phyloP scores from a whole-genome alignment of 768 basidiomycete genomes.

The Lactifluus subvellereus region DNA sequence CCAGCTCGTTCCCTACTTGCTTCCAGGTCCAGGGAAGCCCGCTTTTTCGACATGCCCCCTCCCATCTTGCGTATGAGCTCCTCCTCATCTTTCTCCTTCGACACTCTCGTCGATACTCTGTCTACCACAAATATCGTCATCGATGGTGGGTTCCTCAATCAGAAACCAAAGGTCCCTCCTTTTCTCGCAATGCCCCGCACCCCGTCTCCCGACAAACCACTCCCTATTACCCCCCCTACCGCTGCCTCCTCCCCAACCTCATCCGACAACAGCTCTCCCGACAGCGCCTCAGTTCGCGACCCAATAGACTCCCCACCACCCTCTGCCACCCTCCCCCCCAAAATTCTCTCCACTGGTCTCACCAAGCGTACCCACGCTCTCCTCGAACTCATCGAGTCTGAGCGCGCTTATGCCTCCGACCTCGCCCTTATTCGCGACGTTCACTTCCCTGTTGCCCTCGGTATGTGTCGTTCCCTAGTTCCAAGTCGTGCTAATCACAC shows the following conservation, averaged over 20 bases:
- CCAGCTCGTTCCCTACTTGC: conserved; percentile 16
- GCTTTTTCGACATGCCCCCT: conserved; percentile 25
- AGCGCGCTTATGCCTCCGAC: conserved; percentile 80
- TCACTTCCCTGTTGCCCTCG: conserved; percentile 73
- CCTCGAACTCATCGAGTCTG: conserved; percentile 70
- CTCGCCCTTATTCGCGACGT: conserved; percentile 71
- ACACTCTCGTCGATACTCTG: conserved; percentile 19
- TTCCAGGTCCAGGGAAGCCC: not conserved
- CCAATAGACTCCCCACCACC: conserved; percentile 17
- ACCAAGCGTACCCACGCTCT: conserved; percentile 70
- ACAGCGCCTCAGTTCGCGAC: conserved; percentile 9
- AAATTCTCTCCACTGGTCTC: conserved; percentile 34
- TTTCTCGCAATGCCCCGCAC: conserved; percentile 20
- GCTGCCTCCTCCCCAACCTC: conserved; percentile 21
- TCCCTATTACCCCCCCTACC: conserved; percentile 31
- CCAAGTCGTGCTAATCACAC: not conserved
- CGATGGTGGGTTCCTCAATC: conserved; percentile 23
- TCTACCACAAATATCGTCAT: conserved; percentile 1
- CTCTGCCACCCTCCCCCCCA: conserved; percentile 20
- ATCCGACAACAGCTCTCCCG: conserved; percentile 19
- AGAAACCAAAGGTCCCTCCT: conserved; percentile 14
- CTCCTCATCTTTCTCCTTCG: conserved; percentile 27
- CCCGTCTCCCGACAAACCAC: conserved; percentile 31
- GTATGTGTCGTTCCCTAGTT: conserved; percentile 34
- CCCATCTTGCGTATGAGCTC: conserved; percentile 27